Base-by-base conservation (phyloP, 2,329 filamentous ascomycete species). In the Ustulina deusta region DNA sequence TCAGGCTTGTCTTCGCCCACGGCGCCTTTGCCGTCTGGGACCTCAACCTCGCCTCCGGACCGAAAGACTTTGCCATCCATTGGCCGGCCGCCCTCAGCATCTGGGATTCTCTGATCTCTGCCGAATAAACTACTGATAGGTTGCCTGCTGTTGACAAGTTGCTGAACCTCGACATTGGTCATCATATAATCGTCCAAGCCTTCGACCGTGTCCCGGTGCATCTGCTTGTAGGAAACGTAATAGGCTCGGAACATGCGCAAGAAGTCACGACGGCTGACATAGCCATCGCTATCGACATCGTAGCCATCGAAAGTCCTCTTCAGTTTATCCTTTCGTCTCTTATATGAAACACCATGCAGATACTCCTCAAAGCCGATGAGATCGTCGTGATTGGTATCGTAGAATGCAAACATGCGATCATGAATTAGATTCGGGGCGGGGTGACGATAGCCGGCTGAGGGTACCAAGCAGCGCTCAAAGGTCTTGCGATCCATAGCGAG, bases 331-430 rank as follows among this genome's bases (percentile, higher is more conserved):
- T 91, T 89, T 65, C 87, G 83, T 73, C 89, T 90, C 32, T 88
- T 82, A 73, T 89, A 91, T 4, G 93, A 90, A 55, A 97, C 84
- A 0, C 93, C 96, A 65, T 91, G 89, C 27, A 98, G 82, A 76
- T 97, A 99, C 78, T 99, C 96, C 56, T 93, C 87, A 73, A 99
- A 98, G 7, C 93, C 92, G 74, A 99, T 97, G 7, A 97, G 71
- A 25, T 92, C 92, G 77, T 99, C 93, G 48, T 89, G 87, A 78
- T 98, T 95, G 36, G 90, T 92, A 79, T 99, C 96, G 79, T 97
- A 99, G 79, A 97, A 97, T 58, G 92, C 89, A 80, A 98, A 99
- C 87, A 97, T 96, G 72, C 96, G 91, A 78, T 99, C 95, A 76
- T 97, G 96, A 66, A 99, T 93, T 15, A 97, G 87, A 77, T 97